A percentile compares a stretch with the other conserved stretches of the same genome.
These are phyloP conservation scores for Phytophthora aleatoria DNA, from an alignment of 352 stramenopile genomes.

Conservation along the genomic window DNA sequence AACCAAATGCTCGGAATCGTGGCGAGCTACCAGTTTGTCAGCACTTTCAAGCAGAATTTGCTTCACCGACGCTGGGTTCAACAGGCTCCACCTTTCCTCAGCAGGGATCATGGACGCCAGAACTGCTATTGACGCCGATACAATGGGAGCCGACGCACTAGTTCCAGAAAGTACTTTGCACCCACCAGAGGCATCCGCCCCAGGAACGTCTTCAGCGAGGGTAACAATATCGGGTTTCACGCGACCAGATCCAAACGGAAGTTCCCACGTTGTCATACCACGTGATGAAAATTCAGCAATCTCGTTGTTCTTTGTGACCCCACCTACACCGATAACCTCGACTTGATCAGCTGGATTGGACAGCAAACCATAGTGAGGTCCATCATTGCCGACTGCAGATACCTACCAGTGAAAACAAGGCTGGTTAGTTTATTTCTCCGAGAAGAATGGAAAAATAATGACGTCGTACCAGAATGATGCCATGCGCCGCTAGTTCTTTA, in stretches of 20 bases:
- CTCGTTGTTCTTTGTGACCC: slow-evolving; percentile 54
- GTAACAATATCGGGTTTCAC: slow-evolving; percentile 88
- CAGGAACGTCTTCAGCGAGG: slow-evolving; percentile 67
- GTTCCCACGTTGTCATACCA: slow-evolving; percentile 88
- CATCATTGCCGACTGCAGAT: slow-evolving; percentile 85
- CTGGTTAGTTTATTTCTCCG: not conserved
- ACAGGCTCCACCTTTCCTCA: slow-evolving; percentile 52
- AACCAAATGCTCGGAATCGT: slow-evolving; percentile 45
- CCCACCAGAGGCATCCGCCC: slow-evolving; percentile 49
- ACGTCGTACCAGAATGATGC: slow-evolving; percentile 67
- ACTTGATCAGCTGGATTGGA: slow-evolving; percentile 88
- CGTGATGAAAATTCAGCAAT: slow-evolving; percentile 83
- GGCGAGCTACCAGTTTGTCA: slow-evolving; percentile 42
- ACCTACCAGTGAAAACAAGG: slow-evolving; percentile 37
- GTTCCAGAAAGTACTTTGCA: slow-evolving; percentile 81
- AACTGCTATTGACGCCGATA: slow-evolving; percentile 76
- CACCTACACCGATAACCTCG: slow-evolving; percentile 86
- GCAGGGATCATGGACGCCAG: slow-evolving; percentile 73
- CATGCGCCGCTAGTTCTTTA: slow-evolving; percentile 75
- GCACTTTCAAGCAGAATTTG: slow-evolving; percentile 68
- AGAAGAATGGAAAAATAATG: not conserved
- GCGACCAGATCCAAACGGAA: slow-evolving; percentile 78
- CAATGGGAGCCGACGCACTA: slow-evolving; percentile 84
- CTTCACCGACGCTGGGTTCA: slow-evolving; percentile 77
- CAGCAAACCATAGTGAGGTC: slow-evolving; percentile 82